Conservation (phyloP, 2,329 filamentous ascomycete species). For the Ceratocystis harringtonii region DNA sequence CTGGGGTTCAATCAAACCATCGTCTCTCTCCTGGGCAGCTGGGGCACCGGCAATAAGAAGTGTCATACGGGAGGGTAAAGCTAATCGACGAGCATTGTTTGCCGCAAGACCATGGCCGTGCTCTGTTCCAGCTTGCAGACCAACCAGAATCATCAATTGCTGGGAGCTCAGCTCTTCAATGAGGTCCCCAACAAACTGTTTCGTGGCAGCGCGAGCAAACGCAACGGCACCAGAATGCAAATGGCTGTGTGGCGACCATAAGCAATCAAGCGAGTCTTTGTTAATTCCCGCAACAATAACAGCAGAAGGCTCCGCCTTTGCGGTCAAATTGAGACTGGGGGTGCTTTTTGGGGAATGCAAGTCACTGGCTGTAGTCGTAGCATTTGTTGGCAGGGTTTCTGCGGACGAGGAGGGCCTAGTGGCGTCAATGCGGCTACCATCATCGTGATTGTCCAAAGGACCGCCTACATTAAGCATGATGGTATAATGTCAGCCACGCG, state of each 20-base stretch:
- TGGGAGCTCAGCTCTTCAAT: slow-evolving; percentile 12
- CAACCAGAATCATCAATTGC: slow-evolving; percentile 16
- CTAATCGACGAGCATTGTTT: not conserved
- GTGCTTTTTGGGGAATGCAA: not conserved
- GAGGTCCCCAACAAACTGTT: slow-evolving; percentile 14
- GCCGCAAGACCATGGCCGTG: not conserved
- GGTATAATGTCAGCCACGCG: slow-evolving; percentile 2
- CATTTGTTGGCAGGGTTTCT: not conserved
- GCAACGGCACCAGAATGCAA: slow-evolving; percentile 9
- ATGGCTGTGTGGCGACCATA: slow-evolving; percentile 16
- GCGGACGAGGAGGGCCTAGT: not conserved
- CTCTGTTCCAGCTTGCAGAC: not conserved
- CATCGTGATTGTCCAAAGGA: slow-evolving; percentile 2
- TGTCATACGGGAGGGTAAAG: not conserved
- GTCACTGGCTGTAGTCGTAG: not conserved
- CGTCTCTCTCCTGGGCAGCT: not conserved
- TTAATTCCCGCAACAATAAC: slow-evolving; percentile 14
- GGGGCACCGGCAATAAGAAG: not conserved
- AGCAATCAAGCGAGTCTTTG: slow-evolving; percentile 17
- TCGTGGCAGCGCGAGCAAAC: slow-evolving; percentile 10
- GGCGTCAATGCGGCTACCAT: not conserved
- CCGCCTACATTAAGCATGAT: not conserved
- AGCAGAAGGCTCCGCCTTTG: not conserved
- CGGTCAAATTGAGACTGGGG: not conserved
- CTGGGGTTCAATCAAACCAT: not conserved